phyloP scores from a whole-genome alignment of 208 protist species.

The Trypanosoma platydactyli region DNA sequence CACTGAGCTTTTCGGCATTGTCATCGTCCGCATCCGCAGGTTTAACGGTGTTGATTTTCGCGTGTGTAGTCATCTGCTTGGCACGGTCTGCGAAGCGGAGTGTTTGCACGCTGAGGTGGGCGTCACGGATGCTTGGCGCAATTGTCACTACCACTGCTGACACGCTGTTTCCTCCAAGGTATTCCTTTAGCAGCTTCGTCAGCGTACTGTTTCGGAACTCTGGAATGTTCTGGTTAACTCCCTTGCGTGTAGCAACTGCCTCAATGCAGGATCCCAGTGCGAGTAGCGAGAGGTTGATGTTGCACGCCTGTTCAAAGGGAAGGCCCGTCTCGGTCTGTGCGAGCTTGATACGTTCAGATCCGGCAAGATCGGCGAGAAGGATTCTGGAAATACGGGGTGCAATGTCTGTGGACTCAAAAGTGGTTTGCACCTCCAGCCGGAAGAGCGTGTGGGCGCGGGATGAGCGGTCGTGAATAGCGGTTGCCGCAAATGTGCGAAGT shows the following conservation, averaged over 20 bases:
- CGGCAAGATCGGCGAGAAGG: constrained; percentile 81
- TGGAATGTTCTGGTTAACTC: constrained; percentile 45
- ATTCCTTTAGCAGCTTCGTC: constrained; percentile 88
- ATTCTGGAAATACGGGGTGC: constrained; percentile 63
- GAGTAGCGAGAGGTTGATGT: constrained; percentile 86
- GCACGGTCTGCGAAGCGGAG: constrained; percentile 87
- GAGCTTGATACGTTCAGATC: constrained; percentile 78
- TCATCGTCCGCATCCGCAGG: constrained; percentile 36
- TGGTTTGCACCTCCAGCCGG: constrained; percentile 70
- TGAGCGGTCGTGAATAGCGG: constrained; percentile 82
- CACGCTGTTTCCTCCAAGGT: constrained; percentile 83
- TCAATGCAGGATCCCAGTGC: constrained; percentile 81
- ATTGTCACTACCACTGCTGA: constrained; percentile 84
- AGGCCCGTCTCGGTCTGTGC: constrained; percentile 69
- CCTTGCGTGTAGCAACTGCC: constrained; percentile 58
- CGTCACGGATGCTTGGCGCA: constrained; percentile 58
- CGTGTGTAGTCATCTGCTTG: constrained; percentile 79
- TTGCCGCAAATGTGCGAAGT: constrained; percentile 89
- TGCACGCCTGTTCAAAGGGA: constrained; percentile 78
- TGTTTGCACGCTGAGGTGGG: constrained; percentile 81
- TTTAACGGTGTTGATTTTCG: constrained; percentile 77
- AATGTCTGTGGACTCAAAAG: constrained; percentile 55
- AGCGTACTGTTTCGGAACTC: constrained; percentile 87
- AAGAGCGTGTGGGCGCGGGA: constrained; percentile 86
- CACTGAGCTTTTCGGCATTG: constrained; percentile 39